A percentile compares a stretch with the other conserved stretches of the same genome.
These are phyloP conservation scores for Penicillium sp. DNA, from an alignment of 2,329 filamentous ascomycete species.

Conservation along the genomic window DNA sequence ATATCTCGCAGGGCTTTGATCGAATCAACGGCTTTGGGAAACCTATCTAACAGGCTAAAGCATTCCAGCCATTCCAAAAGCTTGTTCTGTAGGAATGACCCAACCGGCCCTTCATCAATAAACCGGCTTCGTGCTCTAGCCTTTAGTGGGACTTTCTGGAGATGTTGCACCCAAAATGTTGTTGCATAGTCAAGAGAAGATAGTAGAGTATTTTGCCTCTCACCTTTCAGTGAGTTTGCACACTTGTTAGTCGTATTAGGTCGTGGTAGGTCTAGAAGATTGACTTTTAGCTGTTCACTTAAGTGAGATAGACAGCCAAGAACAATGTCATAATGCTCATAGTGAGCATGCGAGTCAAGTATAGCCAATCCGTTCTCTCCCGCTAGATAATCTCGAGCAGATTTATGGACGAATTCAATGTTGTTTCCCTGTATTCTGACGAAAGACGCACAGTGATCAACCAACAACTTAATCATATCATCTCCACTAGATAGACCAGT, in stretches of 20 bases:
- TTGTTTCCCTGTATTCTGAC: conserved; percentile 20
- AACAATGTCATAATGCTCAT: conserved; percentile 16
- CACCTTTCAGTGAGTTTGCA: conserved; percentile 4
- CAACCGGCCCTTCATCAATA: conserved; percentile 10
- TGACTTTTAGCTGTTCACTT: conserved; percentile 26
- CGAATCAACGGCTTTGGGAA: conserved; percentile 19
- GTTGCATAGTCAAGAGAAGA: conserved; percentile 26
- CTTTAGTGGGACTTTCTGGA: conserved; percentile 10
- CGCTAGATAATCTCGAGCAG: conserved; percentile 31
- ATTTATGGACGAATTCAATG: conserved; percentile 36
- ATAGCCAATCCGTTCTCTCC: conserved; percentile 14
- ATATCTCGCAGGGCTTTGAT: conserved; percentile 17
- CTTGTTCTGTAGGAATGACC: conserved; percentile 26
- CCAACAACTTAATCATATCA: conserved; percentile 7
- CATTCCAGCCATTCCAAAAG: conserved; percentile 36
- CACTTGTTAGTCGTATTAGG: conserved; percentile 24
- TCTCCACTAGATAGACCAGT: conserved; percentile 20
- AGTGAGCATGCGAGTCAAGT: conserved; percentile 19
- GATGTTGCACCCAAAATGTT: conserved; percentile 30
- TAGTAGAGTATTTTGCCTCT: background rate
- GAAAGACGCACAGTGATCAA: conserved; percentile 31
- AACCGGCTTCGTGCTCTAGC: background rate
- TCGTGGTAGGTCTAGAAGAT: conserved; percentile 26
- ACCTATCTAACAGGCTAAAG: conserved; percentile 27
- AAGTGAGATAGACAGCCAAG: conserved; percentile 26